Conservation (phyloP, 176 grass and related monocot species). For the Aegilops bicornis region DNA sequence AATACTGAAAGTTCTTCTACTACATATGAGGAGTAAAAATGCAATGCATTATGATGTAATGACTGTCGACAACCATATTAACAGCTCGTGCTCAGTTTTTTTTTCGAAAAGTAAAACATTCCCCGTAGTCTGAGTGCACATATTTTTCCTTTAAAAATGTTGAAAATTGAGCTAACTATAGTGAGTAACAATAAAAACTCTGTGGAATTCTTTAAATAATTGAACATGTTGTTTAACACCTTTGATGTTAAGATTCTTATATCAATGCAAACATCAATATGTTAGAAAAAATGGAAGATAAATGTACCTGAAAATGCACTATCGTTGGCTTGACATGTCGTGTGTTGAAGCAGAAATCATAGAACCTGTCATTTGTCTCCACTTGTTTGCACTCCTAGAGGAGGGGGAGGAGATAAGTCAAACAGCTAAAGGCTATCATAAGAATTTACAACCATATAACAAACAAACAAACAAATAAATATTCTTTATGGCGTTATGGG, state of each 20-base stretch:
- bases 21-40: constrained; percentile 2
- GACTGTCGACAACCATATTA: background rate
- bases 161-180: background rate
- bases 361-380: constrained; percentile 43
- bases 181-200: background rate
- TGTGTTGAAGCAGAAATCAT: constrained; percentile 83
- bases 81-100: background rate
- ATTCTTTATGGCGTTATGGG: background rate
- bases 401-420: background rate
- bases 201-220: background rate
- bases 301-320: constrained; percentile 85
- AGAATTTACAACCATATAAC: background rate
- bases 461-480: background rate
- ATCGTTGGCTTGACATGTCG: constrained; percentile 65
- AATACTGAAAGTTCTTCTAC: background rate
- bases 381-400: constrained; percentile 66
- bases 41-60: constrained; percentile 20
- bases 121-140: background rate
- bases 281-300: constrained; percentile 9
- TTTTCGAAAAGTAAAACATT: background rate
- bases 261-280: background rate
- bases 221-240: background rate
- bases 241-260: background rate
- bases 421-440: background rate
- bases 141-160: background rate